A percentile compares a stretch with the other conserved stretches of the same genome.
These are phyloP conservation scores for Suhomyces guaymorum DNA, from an alignment of 1,139 yeast species.

Conservation along the genomic window DNA sequence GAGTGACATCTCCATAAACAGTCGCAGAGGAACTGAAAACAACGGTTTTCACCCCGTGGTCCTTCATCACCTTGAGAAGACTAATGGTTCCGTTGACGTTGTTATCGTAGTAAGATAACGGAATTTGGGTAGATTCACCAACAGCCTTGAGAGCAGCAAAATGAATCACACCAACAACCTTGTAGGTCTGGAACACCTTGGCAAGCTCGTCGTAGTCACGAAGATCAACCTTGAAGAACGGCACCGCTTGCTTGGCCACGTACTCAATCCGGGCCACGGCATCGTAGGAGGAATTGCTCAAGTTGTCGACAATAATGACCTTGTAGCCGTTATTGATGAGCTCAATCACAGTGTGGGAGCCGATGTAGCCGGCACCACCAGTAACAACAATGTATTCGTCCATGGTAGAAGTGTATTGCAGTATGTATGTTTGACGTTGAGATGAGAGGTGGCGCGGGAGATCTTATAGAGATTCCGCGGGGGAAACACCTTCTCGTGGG, in stretches of 20 bases:
- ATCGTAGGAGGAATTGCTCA: conserved; percentile 67
- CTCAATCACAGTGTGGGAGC: conserved; percentile 76
- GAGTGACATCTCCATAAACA: conserved; percentile 80
- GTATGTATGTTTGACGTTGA: too few relatives aligned
- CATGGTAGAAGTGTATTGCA: neutral
- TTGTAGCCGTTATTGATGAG: conserved; percentile 64
- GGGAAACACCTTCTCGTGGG: too few relatives aligned
- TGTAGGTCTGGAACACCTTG: conserved; percentile 50
- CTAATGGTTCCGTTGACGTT: conserved; percentile 68
- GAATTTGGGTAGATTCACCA: conserved; percentile 74
- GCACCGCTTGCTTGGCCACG: conserved; percentile 50
- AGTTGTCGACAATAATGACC: conserved; percentile 72
- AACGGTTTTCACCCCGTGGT: conserved; percentile 50
- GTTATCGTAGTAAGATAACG: conserved; percentile 70
- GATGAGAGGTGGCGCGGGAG: too few relatives aligned
- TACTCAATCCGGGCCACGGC: conserved; percentile 66
- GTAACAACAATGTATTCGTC: conserved; percentile 61
- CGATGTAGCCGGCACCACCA: conserved; percentile 89
- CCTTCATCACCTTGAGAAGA: conserved; percentile 55
- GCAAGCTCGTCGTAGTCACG: conserved; percentile 51
- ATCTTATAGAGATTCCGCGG: too few relatives aligned
- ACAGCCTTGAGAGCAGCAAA: conserved; percentile 90
- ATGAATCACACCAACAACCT: conserved; percentile 66
- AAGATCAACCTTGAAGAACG: conserved; percentile 63
- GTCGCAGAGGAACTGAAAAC: conserved; percentile 83